Evolutionary conservation across 2,329 filamentous ascomycete species (phyloP), one percentile per base, ranked within the genome.

Genomic region (Stemphylium lycopersici): DNA sequence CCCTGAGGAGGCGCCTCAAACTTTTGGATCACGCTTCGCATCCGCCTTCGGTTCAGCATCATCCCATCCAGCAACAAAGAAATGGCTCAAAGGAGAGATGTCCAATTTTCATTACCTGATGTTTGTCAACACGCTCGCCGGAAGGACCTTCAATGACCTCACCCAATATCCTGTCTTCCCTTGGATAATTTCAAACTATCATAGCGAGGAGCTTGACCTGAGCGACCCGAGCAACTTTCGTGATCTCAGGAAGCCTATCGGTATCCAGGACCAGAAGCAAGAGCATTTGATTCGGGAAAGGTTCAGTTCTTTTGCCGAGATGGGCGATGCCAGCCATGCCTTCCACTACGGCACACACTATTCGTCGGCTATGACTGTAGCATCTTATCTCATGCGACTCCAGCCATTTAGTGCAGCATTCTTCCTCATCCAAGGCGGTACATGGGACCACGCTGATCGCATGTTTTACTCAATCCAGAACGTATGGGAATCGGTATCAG

Each of bases 261-360:
- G 95, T 3, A 93, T 91, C 12, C 95, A 99, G 73, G 91, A 89
- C 1, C 78, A 83, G 0, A 83, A 85, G 50, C 85, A 93, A 60
- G 90, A 96, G 61, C 81, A 85, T 0, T 90, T 92, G 6, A 96
- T 95, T 67, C 84, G 86, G 46, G 90, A 96, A 66, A 86, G 92
- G 26, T 98, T 96, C 73, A 87, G 88, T 62, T 90, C 91, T 13
- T 88, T 99, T 72, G 88, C 88, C 0, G 95, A 98, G 71, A 96
- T 99, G 81, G 91, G 89, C 6, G 93, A 96, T 52, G 81, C 83
- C 40, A 66, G 63, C 22, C 88, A 90, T 0, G 90, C 95, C 0
- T 99, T 97, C 72, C 95, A 99, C 72, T 99, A 98, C 65, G 95
- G 95, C 15, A 99, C 96, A 0, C 96, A 99, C 73, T 99, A 99